phyloP scores from a whole-genome alignment of 176 grass and related monocot species.

The Tillandsia leiboldiana region DNA sequence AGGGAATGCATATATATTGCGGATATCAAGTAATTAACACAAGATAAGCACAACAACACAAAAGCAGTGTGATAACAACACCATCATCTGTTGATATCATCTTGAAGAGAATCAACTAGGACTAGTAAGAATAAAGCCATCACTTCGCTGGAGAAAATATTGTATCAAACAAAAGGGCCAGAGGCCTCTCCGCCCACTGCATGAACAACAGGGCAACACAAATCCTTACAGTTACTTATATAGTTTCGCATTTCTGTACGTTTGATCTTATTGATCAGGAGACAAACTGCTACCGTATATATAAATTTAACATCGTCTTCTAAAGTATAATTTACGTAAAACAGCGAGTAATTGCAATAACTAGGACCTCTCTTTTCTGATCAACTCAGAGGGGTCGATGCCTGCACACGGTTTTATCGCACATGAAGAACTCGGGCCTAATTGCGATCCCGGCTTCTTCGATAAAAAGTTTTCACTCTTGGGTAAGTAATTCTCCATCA shows the following conservation, averaged over 20 bases:
- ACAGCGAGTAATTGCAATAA: neutral
- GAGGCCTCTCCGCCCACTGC: neutral
- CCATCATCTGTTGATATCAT: neutral
- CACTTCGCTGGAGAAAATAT: neutral
- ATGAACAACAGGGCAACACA: neutral
- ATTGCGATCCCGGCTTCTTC: slow-evolving; percentile 23
- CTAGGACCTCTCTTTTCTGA: neutral
- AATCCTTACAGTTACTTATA: neutral
- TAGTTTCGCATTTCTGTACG: neutral
- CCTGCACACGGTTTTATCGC: slow-evolving; percentile 59
- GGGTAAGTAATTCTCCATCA: neutral
- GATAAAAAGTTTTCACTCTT: slow-evolving; percentile 12
- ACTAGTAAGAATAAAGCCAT: neutral
- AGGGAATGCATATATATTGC: no score
- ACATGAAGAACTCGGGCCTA: slow-evolving; percentile 21
- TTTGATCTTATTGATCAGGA: neutral
- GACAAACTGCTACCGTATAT: neutral
- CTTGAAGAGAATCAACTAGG: neutral
- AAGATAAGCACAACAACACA: neutral
- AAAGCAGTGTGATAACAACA: neutral
- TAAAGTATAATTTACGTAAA: no score
- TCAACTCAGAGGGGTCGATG: slow-evolving; percentile 24
- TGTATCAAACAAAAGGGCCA: neutral
- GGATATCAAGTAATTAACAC: no score
- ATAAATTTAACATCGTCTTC: neutral